Percentiles rank a stretch among this genome's conserved stretches.
Conservation (phyloP, 257 asterid species). For the Solanum chiquidenum region DNA sequence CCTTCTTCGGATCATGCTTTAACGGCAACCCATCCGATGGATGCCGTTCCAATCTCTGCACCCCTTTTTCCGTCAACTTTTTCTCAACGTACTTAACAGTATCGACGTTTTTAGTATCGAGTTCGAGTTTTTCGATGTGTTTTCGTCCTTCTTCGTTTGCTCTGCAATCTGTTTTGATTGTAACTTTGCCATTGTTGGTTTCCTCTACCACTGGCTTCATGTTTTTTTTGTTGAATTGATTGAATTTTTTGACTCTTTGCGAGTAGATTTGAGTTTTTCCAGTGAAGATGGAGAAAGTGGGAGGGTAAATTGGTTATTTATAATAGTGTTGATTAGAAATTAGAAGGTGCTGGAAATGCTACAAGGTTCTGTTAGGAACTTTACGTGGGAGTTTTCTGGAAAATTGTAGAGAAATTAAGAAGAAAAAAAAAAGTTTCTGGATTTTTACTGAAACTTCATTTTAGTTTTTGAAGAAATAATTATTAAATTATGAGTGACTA, state of each 20-base stretch:
- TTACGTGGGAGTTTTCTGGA: neutral
- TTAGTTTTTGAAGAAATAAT: too few relatives aligned
- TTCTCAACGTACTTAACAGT: constrained; percentile 35
- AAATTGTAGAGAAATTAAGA: too few relatives aligned
- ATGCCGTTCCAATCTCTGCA: constrained; percentile 55
- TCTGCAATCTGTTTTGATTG: constrained; percentile 37
- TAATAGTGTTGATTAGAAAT: neutral
- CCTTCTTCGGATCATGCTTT: constrained; percentile 63
- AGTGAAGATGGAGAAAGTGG: neutral
- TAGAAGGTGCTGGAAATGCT: constrained; percentile 36
- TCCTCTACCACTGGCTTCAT: constrained; percentile 27
- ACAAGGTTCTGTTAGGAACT: constrained; percentile 12
- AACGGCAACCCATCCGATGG: constrained; percentile 70
- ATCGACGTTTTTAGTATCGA: constrained; percentile 27
- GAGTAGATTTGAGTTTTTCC: too few relatives aligned
- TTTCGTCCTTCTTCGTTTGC: constrained; percentile 31
- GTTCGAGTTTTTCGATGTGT: constrained; percentile 38
- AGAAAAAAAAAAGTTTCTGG: too few relatives aligned
- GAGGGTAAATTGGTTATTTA: neutral
- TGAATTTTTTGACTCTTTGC: too few relatives aligned
- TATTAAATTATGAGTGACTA: too few relatives aligned
- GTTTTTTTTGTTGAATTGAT: too few relatives aligned
- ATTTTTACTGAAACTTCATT: too few relatives aligned
- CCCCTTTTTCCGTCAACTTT: constrained; percentile 41
- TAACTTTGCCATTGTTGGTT: neutral